Conservation (phyloP, 441 rosid genomes). For the Erodium moschatum region DNA sequence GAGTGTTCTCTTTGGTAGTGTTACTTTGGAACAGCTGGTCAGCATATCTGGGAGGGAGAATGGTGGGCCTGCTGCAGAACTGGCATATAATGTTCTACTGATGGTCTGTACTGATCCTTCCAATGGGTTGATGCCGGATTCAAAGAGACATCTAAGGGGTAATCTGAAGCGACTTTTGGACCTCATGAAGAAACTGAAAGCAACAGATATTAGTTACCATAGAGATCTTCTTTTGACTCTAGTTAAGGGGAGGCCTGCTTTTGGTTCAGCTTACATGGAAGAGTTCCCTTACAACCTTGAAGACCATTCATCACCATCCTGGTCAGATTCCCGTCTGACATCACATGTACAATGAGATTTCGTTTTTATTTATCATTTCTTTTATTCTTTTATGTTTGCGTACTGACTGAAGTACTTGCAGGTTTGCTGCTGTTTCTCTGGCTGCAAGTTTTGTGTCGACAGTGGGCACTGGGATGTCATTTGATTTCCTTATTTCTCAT, state of each 20-base stretch:
- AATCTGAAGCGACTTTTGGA: slow-evolving; percentile 59
- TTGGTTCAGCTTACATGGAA: slow-evolving; percentile 66
- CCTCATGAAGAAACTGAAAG: slow-evolving; percentile 80
- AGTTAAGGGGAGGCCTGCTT: slow-evolving; percentile 55
- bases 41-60: slow-evolving; percentile 59
- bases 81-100: slow-evolving; percentile 60
- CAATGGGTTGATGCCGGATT: slow-evolving; percentile 89
- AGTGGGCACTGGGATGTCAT: slow-evolving; percentile 42
- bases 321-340: slow-evolving; percentile 49
- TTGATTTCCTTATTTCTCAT: slow-evolving; percentile 45
- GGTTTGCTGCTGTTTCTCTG: slow-evolving; percentile 71
- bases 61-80: slow-evolving; percentile 41
- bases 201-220: slow-evolving; percentile 56
- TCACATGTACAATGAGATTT: slow-evolving; percentile 12
- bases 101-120: slow-evolving; percentile 74
- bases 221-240: slow-evolving; percentile 74
- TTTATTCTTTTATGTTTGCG: slow-evolving; percentile 21
- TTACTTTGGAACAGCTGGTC: slow-evolving; percentile 62
- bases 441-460: slow-evolving; percentile 67
- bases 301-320: slow-evolving; percentile 64
- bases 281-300: slow-evolving; percentile 86
- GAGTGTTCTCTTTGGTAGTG: slow-evolving; percentile 84
- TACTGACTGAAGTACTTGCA: slow-evolving; percentile 52
- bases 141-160: slow-evolving; percentile 54
- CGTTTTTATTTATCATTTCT: slow-evolving; percentile 15